Evolutionary conservation across 805 yeast genomes (phyloP).

Genomic region (Suhomyces sp.): DNA sequence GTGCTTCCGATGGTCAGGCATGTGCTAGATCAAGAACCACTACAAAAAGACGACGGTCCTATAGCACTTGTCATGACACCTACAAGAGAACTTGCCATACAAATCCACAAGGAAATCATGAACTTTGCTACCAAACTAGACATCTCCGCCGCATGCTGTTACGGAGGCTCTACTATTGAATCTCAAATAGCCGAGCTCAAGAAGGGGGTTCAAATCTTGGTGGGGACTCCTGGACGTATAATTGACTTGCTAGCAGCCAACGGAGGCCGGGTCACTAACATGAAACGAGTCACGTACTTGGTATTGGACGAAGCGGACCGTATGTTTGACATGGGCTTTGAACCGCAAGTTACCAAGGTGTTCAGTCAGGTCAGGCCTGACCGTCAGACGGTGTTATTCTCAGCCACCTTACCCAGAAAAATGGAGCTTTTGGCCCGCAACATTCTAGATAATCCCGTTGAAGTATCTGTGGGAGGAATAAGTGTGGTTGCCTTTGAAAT

Average conservation of each 20-base stretch:
- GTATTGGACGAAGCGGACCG: constrained; percentile 96
- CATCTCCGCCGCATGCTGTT: constrained; percentile 69
- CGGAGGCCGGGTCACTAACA: constrained; percentile 67
- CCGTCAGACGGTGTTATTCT: constrained; percentile 82
- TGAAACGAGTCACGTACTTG: constrained; percentile 70
- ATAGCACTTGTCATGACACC: constrained; percentile 81
- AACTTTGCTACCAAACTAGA: constrained; percentile 52
- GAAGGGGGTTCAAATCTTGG: constrained; percentile 73
- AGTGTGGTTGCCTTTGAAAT: constrained; percentile 82
- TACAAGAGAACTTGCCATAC: constrained; percentile 87
- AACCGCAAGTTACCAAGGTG: constrained; percentile 87
- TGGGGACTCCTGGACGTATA: constrained; percentile 94
- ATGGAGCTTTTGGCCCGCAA: constrained; percentile 73
- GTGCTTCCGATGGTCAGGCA: constrained; percentile 82
- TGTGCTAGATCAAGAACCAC: constrained; percentile 65
- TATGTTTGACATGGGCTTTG: constrained; percentile 96
- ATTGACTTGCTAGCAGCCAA: constrained; percentile 86
- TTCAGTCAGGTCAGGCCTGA: constrained; percentile 77
- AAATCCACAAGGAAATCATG: constrained; percentile 65
- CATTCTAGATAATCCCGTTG: constrained; percentile 61
- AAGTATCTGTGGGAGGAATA: constrained; percentile 75
- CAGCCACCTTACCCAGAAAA: constrained; percentile 88
- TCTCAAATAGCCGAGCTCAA: constrained; percentile 77
- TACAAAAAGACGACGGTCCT: constrained; percentile 57
- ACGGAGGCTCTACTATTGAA: constrained; percentile 86